Percentiles rank a stretch among this genome's conserved stretches.
phyloP scores from a whole-genome alignment of 345 rosid genomes.

The Pseudoturritis turrita region DNA sequence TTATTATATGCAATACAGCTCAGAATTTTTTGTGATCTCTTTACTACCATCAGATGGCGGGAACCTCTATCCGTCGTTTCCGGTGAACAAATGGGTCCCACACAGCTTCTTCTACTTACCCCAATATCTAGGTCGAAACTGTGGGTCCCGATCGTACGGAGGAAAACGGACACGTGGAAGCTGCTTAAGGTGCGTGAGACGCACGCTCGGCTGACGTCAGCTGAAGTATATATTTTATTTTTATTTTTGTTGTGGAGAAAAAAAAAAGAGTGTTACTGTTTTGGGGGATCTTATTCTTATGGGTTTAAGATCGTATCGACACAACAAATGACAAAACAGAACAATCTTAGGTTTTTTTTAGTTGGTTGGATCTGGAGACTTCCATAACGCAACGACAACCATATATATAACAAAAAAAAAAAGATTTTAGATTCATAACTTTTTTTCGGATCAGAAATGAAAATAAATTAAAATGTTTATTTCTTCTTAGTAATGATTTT shows the following conservation, averaged over 20 bases:
- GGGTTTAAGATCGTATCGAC: neutral
- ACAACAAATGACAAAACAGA: neutral
- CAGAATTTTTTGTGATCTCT: neutral
- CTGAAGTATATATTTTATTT: neutral
- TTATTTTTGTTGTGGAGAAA: neutral
- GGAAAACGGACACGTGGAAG: neutral
- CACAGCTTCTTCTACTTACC: neutral
- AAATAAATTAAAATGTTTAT: too few species aligned
- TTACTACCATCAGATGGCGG: conserved; percentile 8
- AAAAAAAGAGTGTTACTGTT: conserved; percentile 1
- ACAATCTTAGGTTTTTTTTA: neutral
- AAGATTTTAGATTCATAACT: too few species aligned
- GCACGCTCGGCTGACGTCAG: conserved; percentile 13
- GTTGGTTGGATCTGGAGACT: conserved; percentile 22
- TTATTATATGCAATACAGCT: conserved; percentile 18
- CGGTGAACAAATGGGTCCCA: conserved; percentile 17
- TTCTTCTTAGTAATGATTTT: too few species aligned
- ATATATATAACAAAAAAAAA: too few species aligned
- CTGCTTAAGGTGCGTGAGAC: neutral
- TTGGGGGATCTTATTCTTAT: neutral
- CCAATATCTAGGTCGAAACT: neutral
- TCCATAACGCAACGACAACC: neutral
- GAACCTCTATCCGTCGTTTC: conserved; percentile 20
- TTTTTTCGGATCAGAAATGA: too few species aligned
- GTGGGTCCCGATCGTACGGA: neutral